These are phyloP conservation scores for Colletotrichum coccodes DNA, from an alignment of 2,329 filamentous ascomycete genomes.

Conservation along the genomic window DNA sequence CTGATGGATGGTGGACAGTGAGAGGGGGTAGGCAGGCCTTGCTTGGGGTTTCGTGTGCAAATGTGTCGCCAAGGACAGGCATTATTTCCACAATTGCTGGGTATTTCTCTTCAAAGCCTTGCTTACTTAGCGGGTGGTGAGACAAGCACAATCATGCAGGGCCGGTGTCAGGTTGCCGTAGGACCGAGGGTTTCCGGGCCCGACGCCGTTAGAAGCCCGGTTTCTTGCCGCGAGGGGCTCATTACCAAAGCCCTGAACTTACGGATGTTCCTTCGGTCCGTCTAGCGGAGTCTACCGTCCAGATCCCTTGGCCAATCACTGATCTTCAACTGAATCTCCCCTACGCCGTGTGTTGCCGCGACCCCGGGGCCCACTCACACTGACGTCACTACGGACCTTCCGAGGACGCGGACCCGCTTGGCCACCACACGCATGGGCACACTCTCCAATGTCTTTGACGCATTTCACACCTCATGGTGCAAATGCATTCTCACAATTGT, in stretches of 20 bases:
- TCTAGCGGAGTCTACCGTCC: background rate
- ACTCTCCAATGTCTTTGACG: background rate
- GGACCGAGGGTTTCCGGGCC: constrained; percentile 22
- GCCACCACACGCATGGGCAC: background rate
- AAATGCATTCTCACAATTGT: constrained; percentile 25
- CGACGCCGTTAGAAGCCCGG: constrained; percentile 5
- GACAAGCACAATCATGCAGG: constrained; percentile 17
- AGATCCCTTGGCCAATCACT: background rate
- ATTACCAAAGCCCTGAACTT: background rate
- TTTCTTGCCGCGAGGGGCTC: background rate
- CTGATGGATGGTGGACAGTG: background rate
- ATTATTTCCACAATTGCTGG: background rate
- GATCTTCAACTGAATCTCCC: background rate
- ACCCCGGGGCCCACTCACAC: background rate
- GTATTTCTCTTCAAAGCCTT: background rate
- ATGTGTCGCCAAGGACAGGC: background rate
- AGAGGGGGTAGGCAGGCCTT: background rate
- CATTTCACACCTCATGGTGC: constrained; percentile 15
- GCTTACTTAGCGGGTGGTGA: constrained; percentile 1
- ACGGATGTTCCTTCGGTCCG: constrained; percentile 22
- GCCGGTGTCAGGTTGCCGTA: background rate
- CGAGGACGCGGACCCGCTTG: background rate
- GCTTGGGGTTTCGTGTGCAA: background rate
- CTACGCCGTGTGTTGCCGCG: background rate
- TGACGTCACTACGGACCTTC: constrained; percentile 29